Evolutionary conservation across 2,329 filamentous ascomycete genomes (phyloP).

Genomic region (Fusarium sublunatum): DNA sequence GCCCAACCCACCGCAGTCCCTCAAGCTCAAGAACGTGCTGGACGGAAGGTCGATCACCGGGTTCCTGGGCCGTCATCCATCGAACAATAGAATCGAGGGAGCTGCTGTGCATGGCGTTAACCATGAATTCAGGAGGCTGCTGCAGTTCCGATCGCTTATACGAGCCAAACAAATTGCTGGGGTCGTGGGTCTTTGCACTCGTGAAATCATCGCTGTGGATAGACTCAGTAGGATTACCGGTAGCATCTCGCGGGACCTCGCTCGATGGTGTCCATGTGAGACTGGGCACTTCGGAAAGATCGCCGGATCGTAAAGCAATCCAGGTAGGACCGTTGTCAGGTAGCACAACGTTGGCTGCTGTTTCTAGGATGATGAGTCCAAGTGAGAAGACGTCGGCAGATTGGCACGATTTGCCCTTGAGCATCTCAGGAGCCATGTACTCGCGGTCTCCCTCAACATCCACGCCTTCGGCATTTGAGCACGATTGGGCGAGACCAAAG

Average conservation of each 20-base stretch:
- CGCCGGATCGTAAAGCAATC: conserved; percentile 88
- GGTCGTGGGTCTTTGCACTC: conserved; percentile 49
- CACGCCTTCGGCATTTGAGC: conserved; percentile 79
- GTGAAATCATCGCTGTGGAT: conserved; percentile 52
- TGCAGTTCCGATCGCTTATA: conserved; percentile 62
- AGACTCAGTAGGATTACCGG: conserved; percentile 60
- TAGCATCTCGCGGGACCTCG: conserved; percentile 77
- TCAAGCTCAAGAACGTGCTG: conserved; percentile 78
- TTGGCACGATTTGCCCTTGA: conserved; percentile 87
- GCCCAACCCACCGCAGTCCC: conserved; percentile 83
- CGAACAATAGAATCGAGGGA: conserved; percentile 86
- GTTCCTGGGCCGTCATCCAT: conserved; percentile 87
- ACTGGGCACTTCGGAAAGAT: conserved; percentile 88
- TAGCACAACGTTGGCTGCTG: conserved; percentile 91
- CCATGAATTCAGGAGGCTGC: conserved; percentile 88
- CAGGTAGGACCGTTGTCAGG: conserved; percentile 93
- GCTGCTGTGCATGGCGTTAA: conserved; percentile 75
- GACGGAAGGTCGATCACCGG: conserved; percentile 77
- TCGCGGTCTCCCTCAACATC: conserved; percentile 95
- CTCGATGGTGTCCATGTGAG: conserved; percentile 83
- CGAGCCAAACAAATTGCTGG: conserved; percentile 56
- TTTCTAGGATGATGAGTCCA: conserved; percentile 93
- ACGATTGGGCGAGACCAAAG: conserved; percentile 83
- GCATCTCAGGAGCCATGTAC: conserved; percentile 94
- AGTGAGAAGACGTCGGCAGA: conserved; percentile 94